phyloP scores from a whole-genome alignment of 1,284 basidiomycete genomes.

The Puccinia brachypodii region DNA sequence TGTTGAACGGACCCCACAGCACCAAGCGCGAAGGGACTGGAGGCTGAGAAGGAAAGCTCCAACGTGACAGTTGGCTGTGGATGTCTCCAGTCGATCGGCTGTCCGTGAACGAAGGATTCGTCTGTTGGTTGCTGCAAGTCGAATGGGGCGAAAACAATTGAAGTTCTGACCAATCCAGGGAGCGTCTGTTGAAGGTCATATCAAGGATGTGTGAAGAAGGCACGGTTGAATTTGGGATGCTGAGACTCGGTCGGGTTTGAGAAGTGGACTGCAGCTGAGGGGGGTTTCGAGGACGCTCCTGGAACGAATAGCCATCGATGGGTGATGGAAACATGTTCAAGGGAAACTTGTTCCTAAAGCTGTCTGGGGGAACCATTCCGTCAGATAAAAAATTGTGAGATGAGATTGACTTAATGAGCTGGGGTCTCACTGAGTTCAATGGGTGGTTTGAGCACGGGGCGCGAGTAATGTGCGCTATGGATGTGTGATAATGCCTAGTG shows the following conservation, averaged over 20 bases:
- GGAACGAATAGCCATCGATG: conserved; percentile 6
- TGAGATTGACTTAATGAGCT: neutral
- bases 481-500: neutral
- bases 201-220: neutral
- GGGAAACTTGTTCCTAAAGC: conserved; percentile 11
- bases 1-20: conserved; percentile 27
- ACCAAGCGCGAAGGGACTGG: conserved; percentile 11
- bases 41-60: conserved; percentile 20
- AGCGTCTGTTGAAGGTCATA: conserved; percentile 37
- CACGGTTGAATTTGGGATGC: neutral
- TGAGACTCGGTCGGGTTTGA: neutral
- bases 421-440: neutral
- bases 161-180: conserved; percentile 28
- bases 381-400: neutral
- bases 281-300: conserved; percentile 14
- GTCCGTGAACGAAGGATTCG: neutral
- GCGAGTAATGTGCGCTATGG: neutral
- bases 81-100: neutral
- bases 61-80: neutral
- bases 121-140: neutral
- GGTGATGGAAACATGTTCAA: conserved; percentile 9
- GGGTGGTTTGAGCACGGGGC: neutral
- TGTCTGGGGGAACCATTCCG: neutral
- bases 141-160: conserved; percentile 28
- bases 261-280: conserved; percentile 3